Evolutionary conservation across 75 land plant genomes (phyloP).

Genomic region (Sequoia sempervirens): DNA sequence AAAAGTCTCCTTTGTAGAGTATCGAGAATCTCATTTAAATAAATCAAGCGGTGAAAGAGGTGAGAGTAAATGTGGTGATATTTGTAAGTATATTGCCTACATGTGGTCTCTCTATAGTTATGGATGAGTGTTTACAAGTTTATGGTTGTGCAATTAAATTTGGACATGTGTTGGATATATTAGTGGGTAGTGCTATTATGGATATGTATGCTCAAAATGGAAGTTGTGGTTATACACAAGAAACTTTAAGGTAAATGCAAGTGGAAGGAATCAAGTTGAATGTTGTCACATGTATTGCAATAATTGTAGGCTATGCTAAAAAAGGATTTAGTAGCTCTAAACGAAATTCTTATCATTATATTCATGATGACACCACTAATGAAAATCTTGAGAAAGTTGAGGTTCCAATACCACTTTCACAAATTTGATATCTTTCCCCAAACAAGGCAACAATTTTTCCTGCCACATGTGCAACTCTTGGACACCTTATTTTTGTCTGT

Average conservation of each 20-base stretch:
- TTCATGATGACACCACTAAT: constrained; percentile 10
- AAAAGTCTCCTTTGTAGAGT: not conserved
- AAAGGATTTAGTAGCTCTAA: constrained; percentile 17
- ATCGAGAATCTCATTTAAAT: not conserved
- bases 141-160: no score
- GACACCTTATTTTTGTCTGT: constrained; percentile 24
- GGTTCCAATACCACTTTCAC: constrained; percentile 30
- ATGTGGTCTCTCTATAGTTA: no score
- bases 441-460: constrained; percentile 19
- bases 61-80: no score
- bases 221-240: no score
- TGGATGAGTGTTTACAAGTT: no score
- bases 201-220: no score
- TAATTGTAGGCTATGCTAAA: constrained; percentile 10
- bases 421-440: constrained; percentile 16
- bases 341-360: constrained; percentile 23
- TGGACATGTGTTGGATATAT: no score
- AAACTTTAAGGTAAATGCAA: no score
- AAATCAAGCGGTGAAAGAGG: constrained; percentile 8
- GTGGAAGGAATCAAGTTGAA: no score
- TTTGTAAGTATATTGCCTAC: no score
- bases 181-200: no score
- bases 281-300: no score
- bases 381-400: constrained; percentile 29
- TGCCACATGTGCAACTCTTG: constrained; percentile 23